phyloP scores from a whole-genome alignment of 345 rosid species.

The Abelmoschus esculentus region DNA sequence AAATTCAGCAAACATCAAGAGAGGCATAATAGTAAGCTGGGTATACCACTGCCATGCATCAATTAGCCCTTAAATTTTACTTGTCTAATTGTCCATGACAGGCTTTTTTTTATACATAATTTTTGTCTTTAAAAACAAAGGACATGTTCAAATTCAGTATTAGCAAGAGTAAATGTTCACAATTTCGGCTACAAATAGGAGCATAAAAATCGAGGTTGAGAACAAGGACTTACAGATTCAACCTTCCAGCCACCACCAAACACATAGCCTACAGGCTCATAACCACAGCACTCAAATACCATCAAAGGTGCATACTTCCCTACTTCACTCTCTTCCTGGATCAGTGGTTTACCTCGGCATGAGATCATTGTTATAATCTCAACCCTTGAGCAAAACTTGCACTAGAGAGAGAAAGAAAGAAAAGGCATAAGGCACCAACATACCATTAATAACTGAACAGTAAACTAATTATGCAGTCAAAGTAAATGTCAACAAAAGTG shows the following conservation, averaged over 20 bases:
- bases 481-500: background rate
- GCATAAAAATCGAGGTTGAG: too few species aligned
- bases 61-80: background rate
- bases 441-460: conserved; percentile 5
- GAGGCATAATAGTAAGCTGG: background rate
- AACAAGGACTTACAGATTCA: conserved; percentile 59
- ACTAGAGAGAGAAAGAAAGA: conserved; percentile 27
- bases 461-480: background rate
- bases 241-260: conserved; percentile 68
- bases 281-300: conserved; percentile 81
- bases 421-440: conserved; percentile 9
- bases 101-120: background rate
- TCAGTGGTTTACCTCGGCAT: conserved; percentile 59
- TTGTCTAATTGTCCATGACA: background rate
- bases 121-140: background rate
- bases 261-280: conserved; percentile 61
- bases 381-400: conserved; percentile 81
- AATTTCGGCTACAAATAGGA: too few species aligned
- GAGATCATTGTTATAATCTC: conserved; percentile 75
- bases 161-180: background rate
- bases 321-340: conserved; percentile 41
- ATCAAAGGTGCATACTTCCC: conserved; percentile 69
- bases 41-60: background rate
- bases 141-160: background rate
- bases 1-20: background rate